Conservation (phyloP, 352 stramenopile species). For the Pythium utonaiense region DNA sequence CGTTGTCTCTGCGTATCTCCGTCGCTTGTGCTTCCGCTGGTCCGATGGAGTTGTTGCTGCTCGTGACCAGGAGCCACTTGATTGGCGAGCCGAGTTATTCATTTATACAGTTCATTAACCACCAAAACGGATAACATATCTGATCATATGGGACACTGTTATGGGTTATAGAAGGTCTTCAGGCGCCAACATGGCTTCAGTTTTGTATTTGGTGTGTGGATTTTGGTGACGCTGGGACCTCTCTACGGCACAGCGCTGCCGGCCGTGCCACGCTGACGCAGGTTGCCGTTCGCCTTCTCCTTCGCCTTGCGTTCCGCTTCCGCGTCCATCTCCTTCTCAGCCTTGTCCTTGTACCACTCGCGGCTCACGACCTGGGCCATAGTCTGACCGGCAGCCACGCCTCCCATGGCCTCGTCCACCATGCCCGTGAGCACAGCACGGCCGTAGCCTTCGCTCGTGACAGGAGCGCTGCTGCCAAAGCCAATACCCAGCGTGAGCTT, state of each 20-base stretch:
- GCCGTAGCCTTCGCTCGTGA: slow-evolving; percentile 73
- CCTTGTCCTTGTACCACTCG: slow-evolving; percentile 51
- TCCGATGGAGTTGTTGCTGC: not conserved
- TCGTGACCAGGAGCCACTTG: slow-evolving; percentile 2
- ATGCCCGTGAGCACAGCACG: slow-evolving; percentile 64
- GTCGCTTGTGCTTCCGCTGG: slow-evolving; percentile 4
- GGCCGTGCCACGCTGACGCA: slow-evolving; percentile 43
- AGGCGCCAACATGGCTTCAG: not conserved
- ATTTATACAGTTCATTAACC: not conserved
- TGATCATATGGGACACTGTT: not conserved
- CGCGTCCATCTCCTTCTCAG: slow-evolving; percentile 39
- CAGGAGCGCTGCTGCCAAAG: slow-evolving; percentile 71
- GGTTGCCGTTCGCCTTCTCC: slow-evolving; percentile 22
- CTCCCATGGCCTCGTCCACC: slow-evolving; percentile 55
- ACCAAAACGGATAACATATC: not conserved
- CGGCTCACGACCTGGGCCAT: slow-evolving; percentile 75
- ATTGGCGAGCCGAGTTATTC: slow-evolving; percentile 3
- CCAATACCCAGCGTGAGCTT: slow-evolving; percentile 80
- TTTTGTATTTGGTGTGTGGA: not conserved
- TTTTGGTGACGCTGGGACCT: too few relatives aligned
- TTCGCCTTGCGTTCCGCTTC: slow-evolving; percentile 17
- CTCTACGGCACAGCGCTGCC: not conserved
- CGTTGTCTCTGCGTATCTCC: not conserved
- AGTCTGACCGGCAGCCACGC: slow-evolving; percentile 59
- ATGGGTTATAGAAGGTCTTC: not conserved